phyloP scores from a whole-genome alignment of 192 early-diverging fungal species.

The Geranomyces michiganensis region DNA sequence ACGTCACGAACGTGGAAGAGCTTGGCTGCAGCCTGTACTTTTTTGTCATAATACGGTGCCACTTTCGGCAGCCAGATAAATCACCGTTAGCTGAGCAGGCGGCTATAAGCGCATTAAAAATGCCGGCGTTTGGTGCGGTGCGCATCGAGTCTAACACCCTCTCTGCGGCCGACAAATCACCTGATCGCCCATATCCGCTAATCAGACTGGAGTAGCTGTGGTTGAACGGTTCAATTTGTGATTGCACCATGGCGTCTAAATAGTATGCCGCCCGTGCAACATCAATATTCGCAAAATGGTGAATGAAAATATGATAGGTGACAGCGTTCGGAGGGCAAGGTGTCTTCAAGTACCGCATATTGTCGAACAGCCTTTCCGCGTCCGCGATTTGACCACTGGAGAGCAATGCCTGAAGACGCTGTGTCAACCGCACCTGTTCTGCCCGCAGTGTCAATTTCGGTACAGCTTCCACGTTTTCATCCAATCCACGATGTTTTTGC shows the following conservation, averaged over 20 bases:
- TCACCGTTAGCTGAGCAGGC: not conserved
- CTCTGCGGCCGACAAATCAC: conserved; percentile 1
- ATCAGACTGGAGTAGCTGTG: conserved; percentile 7
- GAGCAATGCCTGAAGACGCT: not conserved
- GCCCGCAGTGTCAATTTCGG: not conserved
- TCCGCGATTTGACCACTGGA: not conserved
- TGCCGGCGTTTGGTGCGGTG: not conserved
- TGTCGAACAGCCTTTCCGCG: conserved; percentile 6
- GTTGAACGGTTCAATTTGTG: not conserved
- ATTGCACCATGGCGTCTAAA: not conserved
- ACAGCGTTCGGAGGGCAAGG: not conserved
- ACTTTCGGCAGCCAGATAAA: not conserved
- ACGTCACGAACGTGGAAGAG: not conserved
- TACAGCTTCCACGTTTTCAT: not conserved
- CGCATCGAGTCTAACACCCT: not conserved
- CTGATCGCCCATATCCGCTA: not conserved
- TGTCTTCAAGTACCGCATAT: not conserved
- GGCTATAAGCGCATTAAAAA: conserved; percentile 9
- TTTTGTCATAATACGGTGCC: not conserved
- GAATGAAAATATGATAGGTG: conserved; percentile 15
- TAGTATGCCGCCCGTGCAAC: not conserved
- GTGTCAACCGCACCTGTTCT: not conserved
- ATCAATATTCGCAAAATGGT: conserved; percentile 11
- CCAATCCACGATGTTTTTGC: not conserved
- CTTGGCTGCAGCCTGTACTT: not conserved